Percentiles rank a stretch among this genome's conserved stretches.
These are phyloP conservation scores for Verbascum thapsus DNA, from an alignment of 257 asterid genomes.

Conservation along the genomic window DNA sequence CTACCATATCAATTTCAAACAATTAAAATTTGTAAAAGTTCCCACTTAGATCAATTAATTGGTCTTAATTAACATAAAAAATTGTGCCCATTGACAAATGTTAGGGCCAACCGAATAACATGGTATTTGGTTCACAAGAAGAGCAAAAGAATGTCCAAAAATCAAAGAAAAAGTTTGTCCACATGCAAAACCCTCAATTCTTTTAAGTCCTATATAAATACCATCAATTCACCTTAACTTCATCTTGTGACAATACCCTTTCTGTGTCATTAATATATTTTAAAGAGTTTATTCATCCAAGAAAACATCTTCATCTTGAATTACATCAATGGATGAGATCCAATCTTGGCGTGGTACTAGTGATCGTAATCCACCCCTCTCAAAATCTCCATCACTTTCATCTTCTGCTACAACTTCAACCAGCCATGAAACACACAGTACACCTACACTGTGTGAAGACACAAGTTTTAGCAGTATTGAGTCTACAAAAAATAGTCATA, in stretches of 20 bases:
- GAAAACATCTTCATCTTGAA: too few relatives aligned
- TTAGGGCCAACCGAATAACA: conserved; percentile 32
- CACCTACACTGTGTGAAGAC: conserved; percentile 46
- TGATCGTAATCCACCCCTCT: background rate
- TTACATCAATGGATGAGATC: conserved; percentile 51
- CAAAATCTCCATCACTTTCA: conserved; percentile 36
- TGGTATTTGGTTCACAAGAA: conserved; percentile 29
- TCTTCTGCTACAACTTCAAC: conserved; percentile 32
- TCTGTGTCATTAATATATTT: conserved; percentile 4
- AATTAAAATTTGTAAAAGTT: conserved; percentile 31
- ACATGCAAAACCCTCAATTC: conserved; percentile 28
- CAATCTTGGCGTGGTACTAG: conserved; percentile 38
- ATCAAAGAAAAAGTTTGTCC: conserved; percentile 31
- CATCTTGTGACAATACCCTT: background rate
- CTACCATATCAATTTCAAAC: conserved; percentile 34
- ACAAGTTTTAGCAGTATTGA: conserved; percentile 43
- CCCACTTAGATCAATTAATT: conserved; percentile 18
- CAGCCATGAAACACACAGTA: conserved; percentile 42
- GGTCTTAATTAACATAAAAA: conserved; percentile 19
- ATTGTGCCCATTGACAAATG: conserved; percentile 32
- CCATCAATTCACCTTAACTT: background rate
- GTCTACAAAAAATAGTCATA: conserved; percentile 20
- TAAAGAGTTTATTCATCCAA: conserved; percentile 1
- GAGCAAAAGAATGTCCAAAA: conserved; percentile 4
- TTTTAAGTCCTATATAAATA: conserved; percentile 32